phyloP scores from a whole-genome alignment of 192 early-diverging fungal species.

The Thamnidium elegans region DNA sequence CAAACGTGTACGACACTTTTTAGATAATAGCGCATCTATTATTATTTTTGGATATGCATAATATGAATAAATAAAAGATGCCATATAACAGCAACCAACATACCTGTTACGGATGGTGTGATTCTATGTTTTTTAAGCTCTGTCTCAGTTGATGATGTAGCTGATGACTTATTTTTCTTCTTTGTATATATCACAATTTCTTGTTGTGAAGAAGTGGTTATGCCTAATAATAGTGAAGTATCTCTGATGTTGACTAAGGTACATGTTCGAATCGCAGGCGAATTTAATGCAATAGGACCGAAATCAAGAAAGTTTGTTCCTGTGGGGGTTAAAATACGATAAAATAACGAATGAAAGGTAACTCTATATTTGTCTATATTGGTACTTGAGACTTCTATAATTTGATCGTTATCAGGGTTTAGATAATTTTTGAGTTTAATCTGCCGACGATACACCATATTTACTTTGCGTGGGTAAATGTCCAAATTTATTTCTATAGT shows the following conservation, averaged over 20 bases:
- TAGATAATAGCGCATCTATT: neutral
- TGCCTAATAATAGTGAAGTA: conserved; percentile 42
- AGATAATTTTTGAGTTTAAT: conserved; percentile 86
- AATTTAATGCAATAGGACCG: conserved; percentile 78
- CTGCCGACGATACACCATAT: conserved; percentile 93
- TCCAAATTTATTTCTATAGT: conserved; percentile 81
- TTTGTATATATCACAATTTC: conserved; percentile 34
- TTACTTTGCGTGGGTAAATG: conserved; percentile 95
- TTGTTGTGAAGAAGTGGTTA: conserved; percentile 40
- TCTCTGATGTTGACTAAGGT: conserved; percentile 79
- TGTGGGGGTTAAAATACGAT: conserved; percentile 76
- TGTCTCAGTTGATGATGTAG: neutral
- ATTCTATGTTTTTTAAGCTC: neutral
- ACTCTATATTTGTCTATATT: conserved; percentile 94
- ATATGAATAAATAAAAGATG: no score
- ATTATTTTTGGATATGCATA: neutral
- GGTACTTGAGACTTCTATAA: conserved; percentile 87
- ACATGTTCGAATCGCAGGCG: conserved; percentile 71
- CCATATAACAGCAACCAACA: neutral
- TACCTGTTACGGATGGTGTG: neutral
- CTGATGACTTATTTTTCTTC: conserved; percentile 27
- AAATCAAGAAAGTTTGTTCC: conserved; percentile 94
- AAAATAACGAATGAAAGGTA: conserved; percentile 95
- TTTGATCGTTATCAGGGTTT: conserved; percentile 85
- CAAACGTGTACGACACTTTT: neutral